These are phyloP conservation scores for Kurtzmaniella quercitrusa DNA, from an alignment of 1,139 yeast genomes.

Conservation along the genomic window DNA sequence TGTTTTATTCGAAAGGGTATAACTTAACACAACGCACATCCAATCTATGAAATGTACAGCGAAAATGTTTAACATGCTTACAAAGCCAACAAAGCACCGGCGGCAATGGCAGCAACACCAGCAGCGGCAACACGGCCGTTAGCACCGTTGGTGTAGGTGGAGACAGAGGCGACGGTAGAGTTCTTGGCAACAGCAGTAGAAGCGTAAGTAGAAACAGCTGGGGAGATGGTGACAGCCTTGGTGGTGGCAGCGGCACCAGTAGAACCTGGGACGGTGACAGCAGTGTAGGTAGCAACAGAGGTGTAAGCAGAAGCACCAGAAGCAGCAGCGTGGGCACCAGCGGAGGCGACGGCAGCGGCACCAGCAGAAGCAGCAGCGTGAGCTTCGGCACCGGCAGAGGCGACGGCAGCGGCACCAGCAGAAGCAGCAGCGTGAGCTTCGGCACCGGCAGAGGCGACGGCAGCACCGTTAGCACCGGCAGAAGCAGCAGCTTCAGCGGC, in stretches of 20 bases:
- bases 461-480: conserved; percentile 33
- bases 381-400: conserved; percentile 1
- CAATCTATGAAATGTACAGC: conserved; percentile 1
- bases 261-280: conserved; percentile 8
- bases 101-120: conserved; percentile 44
- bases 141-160: conserved; percentile 15
- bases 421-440: conserved; percentile 41
- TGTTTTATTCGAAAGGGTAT: neutral
- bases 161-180: conserved; percentile 21
- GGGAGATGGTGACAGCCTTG: conserved; percentile 7
- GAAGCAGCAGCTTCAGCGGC: conserved; percentile 43
- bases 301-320: neutral
- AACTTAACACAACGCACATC: neutral
- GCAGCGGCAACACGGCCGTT: conserved; percentile 26
- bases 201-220: conserved; percentile 20
- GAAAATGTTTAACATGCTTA: neutral
- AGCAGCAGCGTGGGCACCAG: conserved; percentile 1
- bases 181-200: conserved; percentile 15
- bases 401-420: neutral
- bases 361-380: neutral
- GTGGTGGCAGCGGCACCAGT: neutral
- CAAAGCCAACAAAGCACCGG: conserved; percentile 23
- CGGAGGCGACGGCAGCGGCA: neutral
- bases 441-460: conserved; percentile 38
- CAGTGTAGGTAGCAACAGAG: conserved; percentile 7